Evolutionary conservation across 148 eudicot species (phyloP).

Genomic region (Nyssa sinensis): DNA sequence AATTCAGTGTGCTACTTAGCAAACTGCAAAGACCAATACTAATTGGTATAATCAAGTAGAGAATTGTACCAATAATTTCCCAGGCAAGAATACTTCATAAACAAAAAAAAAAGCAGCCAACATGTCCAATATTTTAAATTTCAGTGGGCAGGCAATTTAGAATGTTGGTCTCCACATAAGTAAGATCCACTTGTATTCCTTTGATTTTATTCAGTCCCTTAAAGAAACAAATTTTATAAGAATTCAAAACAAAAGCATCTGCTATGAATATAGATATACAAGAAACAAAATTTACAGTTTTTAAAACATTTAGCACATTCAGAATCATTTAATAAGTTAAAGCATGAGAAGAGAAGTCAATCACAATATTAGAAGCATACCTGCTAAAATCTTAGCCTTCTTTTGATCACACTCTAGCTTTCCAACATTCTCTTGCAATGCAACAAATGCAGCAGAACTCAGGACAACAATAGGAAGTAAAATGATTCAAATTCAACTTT

Average conservation of each 20-base stretch:
- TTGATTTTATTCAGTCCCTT: conserved; percentile 74
- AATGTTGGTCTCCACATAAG: conserved; percentile 85
- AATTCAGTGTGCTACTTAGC: background rate
- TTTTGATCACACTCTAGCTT: conserved; percentile 82
- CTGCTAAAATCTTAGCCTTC: conserved; percentile 82
- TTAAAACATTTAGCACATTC: background rate
- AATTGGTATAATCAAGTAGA: background rate
- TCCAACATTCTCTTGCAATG: conserved; percentile 67
- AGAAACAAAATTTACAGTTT: background rate
- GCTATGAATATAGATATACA: background rate
- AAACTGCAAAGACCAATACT: background rate
- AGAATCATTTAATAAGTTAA: background rate
- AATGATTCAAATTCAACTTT: too few relatives aligned
- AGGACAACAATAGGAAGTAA: too few relatives aligned
- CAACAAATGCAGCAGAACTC: conserved; percentile 94
- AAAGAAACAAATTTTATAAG: conserved; percentile 21
- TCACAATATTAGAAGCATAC: conserved; percentile 26
- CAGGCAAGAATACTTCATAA: too few relatives aligned
- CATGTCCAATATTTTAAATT: background rate
- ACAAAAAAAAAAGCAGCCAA: background rate
- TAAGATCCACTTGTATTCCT: conserved; percentile 68
- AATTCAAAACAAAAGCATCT: conserved; percentile 2
- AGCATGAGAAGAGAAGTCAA: background rate
- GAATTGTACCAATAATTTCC: background rate
- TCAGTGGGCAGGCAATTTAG: conserved; percentile 40